Conservation (phyloP, 2,329 filamentous ascomycete species). For the Epichloe festucae region DNA sequence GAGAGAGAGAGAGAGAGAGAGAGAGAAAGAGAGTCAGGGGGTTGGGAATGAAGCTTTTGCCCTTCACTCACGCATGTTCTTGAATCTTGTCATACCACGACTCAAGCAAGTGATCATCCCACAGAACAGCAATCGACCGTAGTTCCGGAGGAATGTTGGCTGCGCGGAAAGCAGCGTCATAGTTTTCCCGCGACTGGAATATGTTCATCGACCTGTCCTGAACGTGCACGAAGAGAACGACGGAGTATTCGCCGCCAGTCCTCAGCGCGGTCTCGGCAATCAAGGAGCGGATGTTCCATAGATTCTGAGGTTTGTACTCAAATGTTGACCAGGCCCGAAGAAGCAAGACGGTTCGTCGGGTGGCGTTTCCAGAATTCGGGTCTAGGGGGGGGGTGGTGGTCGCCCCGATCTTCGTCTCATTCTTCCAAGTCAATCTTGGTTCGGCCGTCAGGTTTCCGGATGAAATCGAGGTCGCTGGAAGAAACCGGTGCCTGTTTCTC, state of each 20-base stretch:
- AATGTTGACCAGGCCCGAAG: constrained; percentile 28
- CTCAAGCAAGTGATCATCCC: constrained; percentile 55
- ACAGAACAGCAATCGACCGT: constrained; percentile 54
- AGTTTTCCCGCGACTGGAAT: constrained; percentile 38
- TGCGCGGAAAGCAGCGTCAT: constrained; percentile 34
- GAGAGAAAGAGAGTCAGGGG: no score
- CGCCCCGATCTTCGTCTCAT: not conserved
- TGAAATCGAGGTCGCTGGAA: not conserved
- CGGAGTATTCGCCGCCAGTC: constrained; percentile 50
- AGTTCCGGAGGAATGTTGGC: constrained; percentile 50
- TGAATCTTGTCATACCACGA: constrained; percentile 52
- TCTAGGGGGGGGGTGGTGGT: not conserved
- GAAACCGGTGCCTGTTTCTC: not conserved
- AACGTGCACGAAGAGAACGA: constrained; percentile 49
- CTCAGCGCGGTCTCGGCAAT: constrained; percentile 48
- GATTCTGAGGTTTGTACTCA: constrained; percentile 45
- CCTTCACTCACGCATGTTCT: constrained; percentile 24
- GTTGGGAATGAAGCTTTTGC: no score
- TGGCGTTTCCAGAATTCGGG: constrained; percentile 7
- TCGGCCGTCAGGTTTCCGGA: not conserved
- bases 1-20: no score
- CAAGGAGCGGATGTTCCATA: constrained; percentile 50
- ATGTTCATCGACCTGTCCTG: constrained; percentile 43
- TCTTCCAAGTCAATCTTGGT: not conserved
- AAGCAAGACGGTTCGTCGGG: constrained; percentile 14